phyloP scores from a whole-genome alignment of 2,329 filamentous ascomycete species.

The Colletotrichum sp. region DNA sequence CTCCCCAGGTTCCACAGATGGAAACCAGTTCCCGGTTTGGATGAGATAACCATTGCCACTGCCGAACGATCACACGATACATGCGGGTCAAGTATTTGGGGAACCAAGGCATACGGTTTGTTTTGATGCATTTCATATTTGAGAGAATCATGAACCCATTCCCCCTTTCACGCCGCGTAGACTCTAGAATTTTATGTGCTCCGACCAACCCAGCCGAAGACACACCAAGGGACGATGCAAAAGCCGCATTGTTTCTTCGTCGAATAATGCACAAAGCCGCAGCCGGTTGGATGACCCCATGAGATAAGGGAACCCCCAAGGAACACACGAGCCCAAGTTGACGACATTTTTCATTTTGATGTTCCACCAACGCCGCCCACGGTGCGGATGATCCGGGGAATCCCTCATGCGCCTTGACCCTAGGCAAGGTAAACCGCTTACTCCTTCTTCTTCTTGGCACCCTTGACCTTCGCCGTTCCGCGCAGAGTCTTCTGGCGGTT shows the following conservation, averaged over 20 bases:
- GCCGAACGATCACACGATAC: background rate
- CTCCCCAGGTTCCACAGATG: background rate
- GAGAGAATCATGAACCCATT: slow-evolving; percentile 27
- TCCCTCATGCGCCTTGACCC: slow-evolving; percentile 19
- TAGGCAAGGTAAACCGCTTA: slow-evolving; percentile 56
- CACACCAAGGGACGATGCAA: slow-evolving; percentile 21
- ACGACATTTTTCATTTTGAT: slow-evolving; percentile 22
- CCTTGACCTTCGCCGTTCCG: slow-evolving; percentile 98
- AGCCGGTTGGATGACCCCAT: slow-evolving; percentile 11
- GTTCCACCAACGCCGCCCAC: slow-evolving; percentile 22
- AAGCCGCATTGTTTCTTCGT: slow-evolving; percentile 12
- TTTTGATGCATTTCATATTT: slow-evolving; percentile 24
- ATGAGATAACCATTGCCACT: background rate
- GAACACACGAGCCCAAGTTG: slow-evolving; percentile 16
- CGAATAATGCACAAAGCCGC: slow-evolving; percentile 18
- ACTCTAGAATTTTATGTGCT: slow-evolving; percentile 21
- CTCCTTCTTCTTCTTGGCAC: slow-evolving; percentile 93
- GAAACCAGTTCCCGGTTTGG: too few relatives aligned
- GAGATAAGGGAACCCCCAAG: slow-evolving; percentile 2
- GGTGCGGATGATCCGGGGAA: slow-evolving; percentile 22
- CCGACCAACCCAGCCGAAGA: background rate
- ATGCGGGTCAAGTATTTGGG: background rate
- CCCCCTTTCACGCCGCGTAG: slow-evolving; percentile 25
- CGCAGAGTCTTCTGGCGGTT: slow-evolving; percentile 99
- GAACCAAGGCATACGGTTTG: background rate